These are phyloP conservation scores for Picea abies DNA, from an alignment of 83 land plant species.

Conservation along the genomic window DNA sequence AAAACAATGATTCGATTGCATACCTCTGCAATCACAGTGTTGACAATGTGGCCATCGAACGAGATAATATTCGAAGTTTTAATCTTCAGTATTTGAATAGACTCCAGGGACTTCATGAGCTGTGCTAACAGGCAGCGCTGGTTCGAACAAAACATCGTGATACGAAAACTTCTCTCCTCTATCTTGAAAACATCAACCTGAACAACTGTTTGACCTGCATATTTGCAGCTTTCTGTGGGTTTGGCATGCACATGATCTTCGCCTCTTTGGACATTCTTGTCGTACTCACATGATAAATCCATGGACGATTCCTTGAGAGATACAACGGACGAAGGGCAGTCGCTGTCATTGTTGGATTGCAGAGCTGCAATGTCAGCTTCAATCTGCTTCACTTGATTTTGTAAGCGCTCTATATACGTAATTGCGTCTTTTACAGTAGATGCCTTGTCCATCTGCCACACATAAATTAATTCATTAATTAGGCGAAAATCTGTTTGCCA, in stretches of 20 bases:
- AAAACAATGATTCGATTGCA: no score
- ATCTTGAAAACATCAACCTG: conserved; percentile 1
- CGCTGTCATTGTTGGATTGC: background rate
- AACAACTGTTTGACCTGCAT: no score
- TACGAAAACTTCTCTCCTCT: background rate
- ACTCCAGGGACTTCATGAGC: background rate
- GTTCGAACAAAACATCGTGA: background rate
- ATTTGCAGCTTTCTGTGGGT: background rate
- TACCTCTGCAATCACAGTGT: background rate
- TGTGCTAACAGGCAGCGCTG: background rate
- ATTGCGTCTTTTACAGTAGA: background rate
- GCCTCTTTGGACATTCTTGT: background rate
- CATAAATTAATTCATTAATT: no score
- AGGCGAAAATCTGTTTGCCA: no score
- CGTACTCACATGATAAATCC: background rate
- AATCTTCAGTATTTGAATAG: background rate
- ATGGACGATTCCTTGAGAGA: background rate
- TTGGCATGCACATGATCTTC: background rate
- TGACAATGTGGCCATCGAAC: conserved; percentile 8
- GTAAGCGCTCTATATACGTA: background rate
- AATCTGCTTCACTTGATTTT: background rate
- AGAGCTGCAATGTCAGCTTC: conserved; percentile 8
- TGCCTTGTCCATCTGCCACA: conserved; percentile 7
- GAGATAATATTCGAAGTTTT: background rate
- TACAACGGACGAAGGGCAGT: background rate